Evolutionary conservation across 2,329 filamentous ascomycete genomes (phyloP).

Genomic region (Pseudogymnoascus sp.): DNA sequence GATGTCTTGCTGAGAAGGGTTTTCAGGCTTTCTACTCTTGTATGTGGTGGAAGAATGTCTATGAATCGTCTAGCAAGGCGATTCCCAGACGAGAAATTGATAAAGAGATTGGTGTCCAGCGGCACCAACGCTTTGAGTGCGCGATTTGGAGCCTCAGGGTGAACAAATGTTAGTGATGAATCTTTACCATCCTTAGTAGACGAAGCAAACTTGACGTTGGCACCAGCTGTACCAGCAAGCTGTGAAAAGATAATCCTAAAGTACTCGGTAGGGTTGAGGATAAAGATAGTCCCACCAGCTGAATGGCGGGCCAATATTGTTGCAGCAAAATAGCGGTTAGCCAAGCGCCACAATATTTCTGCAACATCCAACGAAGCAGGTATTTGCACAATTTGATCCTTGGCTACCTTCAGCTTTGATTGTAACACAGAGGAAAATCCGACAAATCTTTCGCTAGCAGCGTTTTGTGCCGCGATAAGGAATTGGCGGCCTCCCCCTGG

Average conservation of each 20-base stretch:
- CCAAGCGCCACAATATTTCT: background rate
- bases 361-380: background rate
- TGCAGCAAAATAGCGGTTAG: background rate
- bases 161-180: background rate
- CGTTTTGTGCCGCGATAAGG: background rate
- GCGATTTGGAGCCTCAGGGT: background rate
- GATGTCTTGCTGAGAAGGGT: background rate
- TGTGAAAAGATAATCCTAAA: background rate
- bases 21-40: background rate
- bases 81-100: background rate
- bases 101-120: background rate
- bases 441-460: background rate
- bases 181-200: background rate
- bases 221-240: background rate
- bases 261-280: background rate
- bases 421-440: background rate
- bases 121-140: background rate
- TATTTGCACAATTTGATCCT: background rate
- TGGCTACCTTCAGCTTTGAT: background rate
- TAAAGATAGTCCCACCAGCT: background rate
- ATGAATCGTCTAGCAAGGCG: background rate
- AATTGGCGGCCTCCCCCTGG: conserved; percentile 1
- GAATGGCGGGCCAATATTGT: background rate
- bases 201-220: background rate
- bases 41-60: background rate